These are phyloP conservation scores for Blastobotrys proliferans DNA, from an alignment of 1,139 yeast species.

Conservation along the genomic window DNA sequence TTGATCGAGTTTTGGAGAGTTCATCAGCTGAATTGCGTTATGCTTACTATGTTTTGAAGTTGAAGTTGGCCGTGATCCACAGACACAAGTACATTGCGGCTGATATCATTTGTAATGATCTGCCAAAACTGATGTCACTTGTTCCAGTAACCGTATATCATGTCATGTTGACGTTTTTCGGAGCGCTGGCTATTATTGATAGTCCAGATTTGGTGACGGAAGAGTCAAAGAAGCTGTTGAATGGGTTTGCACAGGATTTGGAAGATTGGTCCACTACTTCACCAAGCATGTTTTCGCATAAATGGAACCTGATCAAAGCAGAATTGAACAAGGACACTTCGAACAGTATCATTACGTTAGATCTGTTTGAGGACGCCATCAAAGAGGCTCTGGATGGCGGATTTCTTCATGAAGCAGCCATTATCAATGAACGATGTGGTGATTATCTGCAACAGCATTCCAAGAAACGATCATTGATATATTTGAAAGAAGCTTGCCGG, in stretches of 20 bases:
- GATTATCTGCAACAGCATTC: constrained; percentile 42
- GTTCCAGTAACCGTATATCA: constrained; percentile 30
- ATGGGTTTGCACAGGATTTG: constrained; percentile 29
- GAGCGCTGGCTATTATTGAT: constrained; percentile 30
- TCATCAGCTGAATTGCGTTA: constrained; percentile 25
- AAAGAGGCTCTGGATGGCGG: constrained; percentile 37
- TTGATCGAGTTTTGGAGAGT: constrained; percentile 18
- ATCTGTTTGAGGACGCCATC: constrained; percentile 47
- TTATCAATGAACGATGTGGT: constrained; percentile 46
- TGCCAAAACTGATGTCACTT: constrained; percentile 25
- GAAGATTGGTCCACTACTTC: constrained; percentile 38
- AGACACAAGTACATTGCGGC: constrained; percentile 28
- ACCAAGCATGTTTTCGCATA: constrained; percentile 40
- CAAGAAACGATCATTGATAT: constrained; percentile 28
- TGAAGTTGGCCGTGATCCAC: constrained; percentile 27
- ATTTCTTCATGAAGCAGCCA: constrained; percentile 42
- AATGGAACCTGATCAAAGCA: constrained; percentile 39
- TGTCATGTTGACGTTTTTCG: constrained; percentile 30
- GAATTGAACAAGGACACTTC: constrained; percentile 27
- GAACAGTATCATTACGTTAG: constrained; percentile 42
- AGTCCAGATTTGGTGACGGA: constrained; percentile 18
- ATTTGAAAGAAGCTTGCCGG: constrained; percentile 31
- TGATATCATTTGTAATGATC: constrained; percentile 24
- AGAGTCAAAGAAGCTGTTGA: constrained; percentile 20
- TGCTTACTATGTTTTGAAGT: constrained; percentile 26